phyloP scores from a whole-genome alignment of 140 eudicot species.

The Bidens hawaiensis region DNA sequence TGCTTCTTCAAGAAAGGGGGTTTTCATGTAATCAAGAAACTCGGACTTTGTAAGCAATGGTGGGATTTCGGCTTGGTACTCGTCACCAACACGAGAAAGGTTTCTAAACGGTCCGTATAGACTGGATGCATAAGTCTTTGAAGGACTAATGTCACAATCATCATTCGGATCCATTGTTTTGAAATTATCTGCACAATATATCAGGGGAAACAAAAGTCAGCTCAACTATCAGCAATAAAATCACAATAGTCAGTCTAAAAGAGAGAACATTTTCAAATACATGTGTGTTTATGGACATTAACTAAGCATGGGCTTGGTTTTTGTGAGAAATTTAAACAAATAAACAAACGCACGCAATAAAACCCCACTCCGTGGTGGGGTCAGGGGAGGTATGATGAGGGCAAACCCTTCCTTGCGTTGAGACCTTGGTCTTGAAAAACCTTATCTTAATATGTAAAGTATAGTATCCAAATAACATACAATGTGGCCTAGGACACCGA shows the following conservation, averaged over 20 bases:
- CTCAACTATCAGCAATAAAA: neutral
- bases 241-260: neutral
- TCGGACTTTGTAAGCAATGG: slow-evolving; percentile 18
- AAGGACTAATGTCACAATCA: slow-evolving; percentile 18
- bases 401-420: too few species aligned
- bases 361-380: too few species aligned
- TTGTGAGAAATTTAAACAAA: too few species aligned
- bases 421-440: too few species aligned
- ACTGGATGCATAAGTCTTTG: slow-evolving; percentile 30
- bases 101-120: slow-evolving; percentile 28
- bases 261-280: too few species aligned
- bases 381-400: too few species aligned
- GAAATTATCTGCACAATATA: slow-evolving; percentile 40
- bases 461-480: too few species aligned
- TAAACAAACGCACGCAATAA: too few species aligned
- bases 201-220: neutral
- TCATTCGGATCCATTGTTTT: slow-evolving; percentile 31
- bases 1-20: slow-evolving; percentile 19
- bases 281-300: too few species aligned
- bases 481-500: too few species aligned
- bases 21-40: slow-evolving; percentile 23
- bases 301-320: too few species aligned
- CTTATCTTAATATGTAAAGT: too few species aligned
- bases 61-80: slow-evolving; percentile 54
- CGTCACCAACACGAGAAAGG: slow-evolving; percentile 47